phyloP scores from a whole-genome alignment of 1,284 basidiomycete species.

The Heliocybe sulcata region DNA sequence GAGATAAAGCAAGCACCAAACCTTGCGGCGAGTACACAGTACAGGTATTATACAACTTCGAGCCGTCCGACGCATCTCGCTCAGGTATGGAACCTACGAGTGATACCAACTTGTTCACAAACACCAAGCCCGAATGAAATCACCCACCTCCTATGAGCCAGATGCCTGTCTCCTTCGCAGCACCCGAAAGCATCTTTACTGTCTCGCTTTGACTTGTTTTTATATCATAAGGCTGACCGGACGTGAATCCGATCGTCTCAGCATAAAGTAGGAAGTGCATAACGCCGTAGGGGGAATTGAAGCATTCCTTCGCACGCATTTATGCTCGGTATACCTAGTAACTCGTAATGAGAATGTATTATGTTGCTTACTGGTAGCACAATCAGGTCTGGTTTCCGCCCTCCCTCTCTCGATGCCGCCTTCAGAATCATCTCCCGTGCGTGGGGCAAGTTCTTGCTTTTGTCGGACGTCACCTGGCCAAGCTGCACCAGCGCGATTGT shows the following conservation, averaged over 20 bases:
- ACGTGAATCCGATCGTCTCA: constrained; percentile 65
- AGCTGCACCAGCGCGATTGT: constrained; percentile 85
- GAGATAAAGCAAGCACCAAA: constrained; percentile 16
- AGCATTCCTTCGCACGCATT: constrained; percentile 70
- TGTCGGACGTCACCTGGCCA: constrained; percentile 61
- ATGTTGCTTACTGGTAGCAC: constrained; percentile 70
- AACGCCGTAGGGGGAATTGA: constrained; percentile 96
- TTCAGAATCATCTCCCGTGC: constrained; percentile 73
- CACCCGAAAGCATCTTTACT: constrained; percentile 75
- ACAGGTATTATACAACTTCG: constrained; percentile 86
- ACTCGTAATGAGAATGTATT: neutral
- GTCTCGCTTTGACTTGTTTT: constrained; percentile 65
- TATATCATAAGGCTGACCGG: constrained; percentile 51
- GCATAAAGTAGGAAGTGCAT: constrained; percentile 80
- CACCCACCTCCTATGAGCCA: constrained; percentile 86
- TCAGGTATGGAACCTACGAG: constrained; percentile 86
- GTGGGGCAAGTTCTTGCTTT: constrained; percentile 70
- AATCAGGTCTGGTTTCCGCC: constrained; percentile 71
- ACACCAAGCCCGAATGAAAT: neutral
- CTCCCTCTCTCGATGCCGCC: constrained; percentile 44
- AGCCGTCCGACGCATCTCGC: constrained; percentile 46
- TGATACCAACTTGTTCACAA: no score
- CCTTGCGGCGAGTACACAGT: constrained; percentile 89
- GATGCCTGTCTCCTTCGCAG: constrained; percentile 74
- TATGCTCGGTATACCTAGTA: neutral